phyloP scores from a whole-genome alignment of 179 eudicot genomes.

The Camellia oleifera region DNA sequence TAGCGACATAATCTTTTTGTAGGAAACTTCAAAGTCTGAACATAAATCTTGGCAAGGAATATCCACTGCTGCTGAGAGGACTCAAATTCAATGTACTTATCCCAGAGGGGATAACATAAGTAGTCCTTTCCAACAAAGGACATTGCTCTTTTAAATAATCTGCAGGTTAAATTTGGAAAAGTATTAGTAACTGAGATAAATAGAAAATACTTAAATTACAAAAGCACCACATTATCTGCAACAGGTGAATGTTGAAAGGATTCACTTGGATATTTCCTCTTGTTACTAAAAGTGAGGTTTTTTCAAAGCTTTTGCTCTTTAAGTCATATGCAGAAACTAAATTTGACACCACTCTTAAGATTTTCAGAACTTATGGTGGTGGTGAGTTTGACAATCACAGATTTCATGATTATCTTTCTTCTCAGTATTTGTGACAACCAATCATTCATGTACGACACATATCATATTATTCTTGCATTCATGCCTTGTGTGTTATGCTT shows the following conservation, averaged over 20 bases:
- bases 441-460: too few species aligned
- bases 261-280: too few species aligned
- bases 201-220: slow-evolving; percentile 7
- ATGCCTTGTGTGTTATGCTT: too few species aligned
- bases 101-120: slow-evolving; percentile 76
- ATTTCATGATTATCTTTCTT: too few species aligned
- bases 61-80: slow-evolving; percentile 78
- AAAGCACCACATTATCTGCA: slow-evolving; percentile 5
- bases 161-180: slow-evolving; percentile 23
- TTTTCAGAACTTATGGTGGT: too few species aligned
- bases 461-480: too few species aligned
- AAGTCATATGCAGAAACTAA: too few species aligned
- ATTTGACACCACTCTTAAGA: too few species aligned
- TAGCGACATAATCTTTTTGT: slow-evolving; percentile 72
- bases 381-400: too few species aligned
- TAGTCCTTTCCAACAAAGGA: slow-evolving; percentile 82
- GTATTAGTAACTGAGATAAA: slow-evolving; percentile 4
- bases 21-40: slow-evolving; percentile 67
- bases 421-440: too few species aligned
- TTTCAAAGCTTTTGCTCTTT: too few species aligned
- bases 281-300: too few species aligned
- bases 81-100: slow-evolving; percentile 74
- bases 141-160: slow-evolving; percentile 75
- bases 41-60: slow-evolving; percentile 63
- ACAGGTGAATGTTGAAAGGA: background rate